Evolutionary conservation across 2,329 filamentous ascomycete genomes (phyloP), one percentile per base, ranked within the genome.

Genomic region (Colletotrichum tanaceti): DNA sequence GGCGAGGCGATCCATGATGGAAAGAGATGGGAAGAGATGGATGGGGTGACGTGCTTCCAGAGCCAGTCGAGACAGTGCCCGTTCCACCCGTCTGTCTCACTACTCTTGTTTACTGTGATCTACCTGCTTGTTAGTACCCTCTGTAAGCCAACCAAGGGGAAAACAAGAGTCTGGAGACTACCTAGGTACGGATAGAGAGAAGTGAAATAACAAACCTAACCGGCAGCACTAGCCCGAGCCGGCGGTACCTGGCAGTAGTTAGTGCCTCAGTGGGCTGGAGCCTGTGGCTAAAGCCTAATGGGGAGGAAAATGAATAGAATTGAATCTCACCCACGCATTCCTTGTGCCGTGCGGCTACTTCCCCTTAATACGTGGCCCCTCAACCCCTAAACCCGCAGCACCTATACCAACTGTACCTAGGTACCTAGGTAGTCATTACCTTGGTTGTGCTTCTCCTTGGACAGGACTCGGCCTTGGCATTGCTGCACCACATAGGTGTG

Each of bases 401-500:
- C 28, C 9, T 32, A 32, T 7, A 32, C 28, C 28, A 32, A 32
- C 28, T 32, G n/a, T n/a, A n/a, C n/a, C n/a, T n/a, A n/a, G n/a
- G n/a, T n/a, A n/a, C n/a, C n/a, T n/a, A n/a, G n/a, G n/a, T n/a
- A n/a, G n/a, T n/a, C 28, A 32, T 7, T 6, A 9, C 28, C 28
- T 28, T 28, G 7, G n/a, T 22, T 22, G 20, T 22, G 14, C 43
- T 46, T 47, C 49, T 50, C 58, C 53, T 14, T 46, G 59, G 52
- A 39, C 28, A 32, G 28, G 28, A 32, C 52, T 38, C 32, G 22
- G 22, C 38, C 63, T 69, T 69, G 66, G 66, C 66, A 61, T 7
- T 61, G 39, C 57, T 57, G 62, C 65, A 65, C 55, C 55, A 52
- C 20, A 43, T 16, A 60, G 66, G 49, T 66, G 63, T 61, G 60